phyloP scores from a whole-genome alignment of 805 yeast species.

The Kregervanrija pseudodelftensis region DNA sequence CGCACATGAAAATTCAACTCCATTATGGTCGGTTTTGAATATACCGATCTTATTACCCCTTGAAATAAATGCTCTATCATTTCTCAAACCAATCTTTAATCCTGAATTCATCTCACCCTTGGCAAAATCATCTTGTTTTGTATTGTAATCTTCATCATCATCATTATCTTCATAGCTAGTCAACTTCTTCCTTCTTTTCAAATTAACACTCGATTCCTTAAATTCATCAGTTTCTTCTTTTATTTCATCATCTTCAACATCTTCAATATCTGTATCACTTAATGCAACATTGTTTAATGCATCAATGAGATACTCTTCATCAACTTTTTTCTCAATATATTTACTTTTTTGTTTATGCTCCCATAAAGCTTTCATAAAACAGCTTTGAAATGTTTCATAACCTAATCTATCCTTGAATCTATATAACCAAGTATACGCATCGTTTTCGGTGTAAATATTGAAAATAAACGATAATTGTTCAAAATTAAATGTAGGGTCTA shows the following conservation, averaged over 20 bases:
- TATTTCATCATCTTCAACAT: constrained; percentile 28
- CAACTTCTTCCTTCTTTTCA: constrained; percentile 1
- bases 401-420: constrained; percentile 38
- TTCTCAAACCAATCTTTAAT: constrained; percentile 62
- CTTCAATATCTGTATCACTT: constrained; percentile 28
- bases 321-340: constrained; percentile 41
- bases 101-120: constrained; percentile 42
- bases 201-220: neutral
- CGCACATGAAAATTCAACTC: constrained; percentile 58
- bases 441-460: constrained; percentile 39
- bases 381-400: constrained; percentile 45
- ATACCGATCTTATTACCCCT: constrained; percentile 79
- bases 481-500: constrained; percentile 63
- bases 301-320: constrained; percentile 49
- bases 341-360: constrained; percentile 45
- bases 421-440: constrained; percentile 55
- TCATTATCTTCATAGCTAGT: constrained; percentile 29
- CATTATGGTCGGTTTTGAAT: constrained; percentile 51
- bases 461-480: constrained; percentile 55
- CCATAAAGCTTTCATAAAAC: constrained; percentile 50
- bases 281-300: constrained; percentile 40
- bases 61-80: constrained; percentile 70
- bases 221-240: constrained; percentile 26
- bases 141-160: constrained; percentile 28
- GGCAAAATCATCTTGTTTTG: constrained; percentile 11